Percentiles rank a stretch among this genome's conserved stretches.
phyloP scores from a whole-genome alignment of 805 yeast genomes.

The Monosporozyma unispora region DNA sequence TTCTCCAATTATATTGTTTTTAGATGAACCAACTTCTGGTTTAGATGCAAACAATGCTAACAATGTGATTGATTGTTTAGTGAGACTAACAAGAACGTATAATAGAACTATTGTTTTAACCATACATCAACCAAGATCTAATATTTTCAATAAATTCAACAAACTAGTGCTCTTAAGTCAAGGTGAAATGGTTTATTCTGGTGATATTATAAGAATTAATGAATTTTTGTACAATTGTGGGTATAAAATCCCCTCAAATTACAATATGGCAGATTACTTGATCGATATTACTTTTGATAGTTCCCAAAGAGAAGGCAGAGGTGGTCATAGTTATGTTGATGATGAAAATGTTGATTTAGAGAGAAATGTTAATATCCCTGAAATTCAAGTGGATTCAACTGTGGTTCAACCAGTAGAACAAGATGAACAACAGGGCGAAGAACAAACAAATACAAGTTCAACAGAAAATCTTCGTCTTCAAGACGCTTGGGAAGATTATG shows the following conservation, averaged over 20 bases:
- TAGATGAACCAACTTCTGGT: constrained; percentile 95
- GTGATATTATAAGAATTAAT: constrained; percentile 65
- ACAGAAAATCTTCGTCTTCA: constrained; percentile 33
- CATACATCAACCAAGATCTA: constrained; percentile 94
- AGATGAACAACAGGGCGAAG: background rate
- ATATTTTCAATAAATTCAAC: constrained; percentile 87
- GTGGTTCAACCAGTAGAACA: background rate
- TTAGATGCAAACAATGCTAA: constrained; percentile 88
- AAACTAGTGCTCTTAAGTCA: constrained; percentile 70
- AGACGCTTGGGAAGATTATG: constrained; percentile 80
- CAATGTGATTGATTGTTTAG: constrained; percentile 80
- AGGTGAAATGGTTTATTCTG: constrained; percentile 82
- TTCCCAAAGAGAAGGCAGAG: constrained; percentile 3
- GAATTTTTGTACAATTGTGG: constrained; percentile 72
- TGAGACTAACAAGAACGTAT: constrained; percentile 66
- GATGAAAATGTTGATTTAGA: constrained; percentile 2
- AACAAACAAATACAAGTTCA: constrained; percentile 31
- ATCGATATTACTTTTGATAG: constrained; percentile 79
- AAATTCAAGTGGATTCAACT: background rate
- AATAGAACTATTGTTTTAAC: constrained; percentile 86
- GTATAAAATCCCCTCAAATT: constrained; percentile 76
- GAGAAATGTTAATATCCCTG: constrained; percentile 1
- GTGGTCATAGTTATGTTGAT: background rate
- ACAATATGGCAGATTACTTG: constrained; percentile 87
- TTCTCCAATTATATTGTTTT: constrained; percentile 69